These are phyloP conservation scores for Capsicum pubescens DNA, from an alignment of 257 asterid species.

Conservation along the genomic window DNA sequence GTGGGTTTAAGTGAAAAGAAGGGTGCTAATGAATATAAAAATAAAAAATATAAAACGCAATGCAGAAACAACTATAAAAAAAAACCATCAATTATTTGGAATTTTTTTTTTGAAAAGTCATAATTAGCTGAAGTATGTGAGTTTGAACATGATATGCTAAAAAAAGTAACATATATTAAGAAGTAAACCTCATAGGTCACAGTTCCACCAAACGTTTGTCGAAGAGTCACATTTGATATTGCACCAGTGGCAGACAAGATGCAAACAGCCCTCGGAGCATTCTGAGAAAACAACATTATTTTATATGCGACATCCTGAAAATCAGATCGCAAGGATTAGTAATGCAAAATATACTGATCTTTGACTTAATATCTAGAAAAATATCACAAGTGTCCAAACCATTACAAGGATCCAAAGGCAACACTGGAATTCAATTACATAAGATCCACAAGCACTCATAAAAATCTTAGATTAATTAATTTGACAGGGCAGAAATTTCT, in stretches of 20 bases:
- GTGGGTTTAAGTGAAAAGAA: background rate
- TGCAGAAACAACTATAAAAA: background rate
- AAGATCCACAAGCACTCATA: background rate
- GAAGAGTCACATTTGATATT: background rate
- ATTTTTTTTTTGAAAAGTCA: background rate
- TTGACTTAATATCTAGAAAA: background rate
- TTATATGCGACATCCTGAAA: conserved; percentile 19
- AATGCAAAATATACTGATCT: background rate
- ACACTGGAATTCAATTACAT: background rate
- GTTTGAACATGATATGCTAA: background rate
- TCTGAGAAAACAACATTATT: background rate
- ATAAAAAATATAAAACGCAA: background rate
- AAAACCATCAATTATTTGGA: background rate
- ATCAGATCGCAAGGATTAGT: background rate
- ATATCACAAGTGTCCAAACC: background rate
- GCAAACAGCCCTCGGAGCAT: background rate
- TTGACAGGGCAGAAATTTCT: background rate
- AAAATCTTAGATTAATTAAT: background rate
- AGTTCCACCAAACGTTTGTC: background rate
- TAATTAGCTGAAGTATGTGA: background rate
- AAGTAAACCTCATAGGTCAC: background rate
- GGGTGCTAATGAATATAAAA: background rate
- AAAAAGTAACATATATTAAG: background rate
- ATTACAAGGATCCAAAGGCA: background rate
- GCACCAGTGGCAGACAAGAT: background rate